Evolutionary conservation across 1,139 yeast genomes (phyloP).

Genomic region (Pichia sp.): DNA sequence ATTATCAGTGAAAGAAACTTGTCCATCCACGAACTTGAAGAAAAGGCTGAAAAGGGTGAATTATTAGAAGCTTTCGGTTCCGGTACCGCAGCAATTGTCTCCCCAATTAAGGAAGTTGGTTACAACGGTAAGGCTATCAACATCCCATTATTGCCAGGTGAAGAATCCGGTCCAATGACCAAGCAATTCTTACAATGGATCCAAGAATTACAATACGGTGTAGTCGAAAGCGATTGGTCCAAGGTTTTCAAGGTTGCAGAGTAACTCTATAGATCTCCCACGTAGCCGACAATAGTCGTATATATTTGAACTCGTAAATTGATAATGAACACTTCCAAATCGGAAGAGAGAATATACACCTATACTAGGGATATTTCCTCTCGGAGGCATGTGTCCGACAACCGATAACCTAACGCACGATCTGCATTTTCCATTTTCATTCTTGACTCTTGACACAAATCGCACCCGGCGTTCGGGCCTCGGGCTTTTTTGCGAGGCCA

Average conservation of each 20-base stretch:
- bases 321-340: too few species aligned
- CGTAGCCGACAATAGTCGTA: too few species aligned
- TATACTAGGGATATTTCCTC: too few species aligned
- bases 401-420: too few species aligned
- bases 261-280: too few species aligned
- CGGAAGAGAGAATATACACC: too few species aligned
- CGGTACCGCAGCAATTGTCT: conserved; percentile 96
- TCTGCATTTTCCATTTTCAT: too few species aligned
- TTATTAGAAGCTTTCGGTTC: conserved; percentile 93
- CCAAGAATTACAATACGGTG: conserved; percentile 83
- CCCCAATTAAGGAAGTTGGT: conserved; percentile 85
- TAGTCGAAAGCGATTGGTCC: conserved; percentile 60
- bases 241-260: conserved; percentile 34
- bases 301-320: too few species aligned
- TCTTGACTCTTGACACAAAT: too few species aligned
- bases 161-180: conserved; percentile 74
- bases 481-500: too few species aligned
- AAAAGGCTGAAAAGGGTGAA: conserved; percentile 70
- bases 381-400: too few species aligned
- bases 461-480: too few species aligned
- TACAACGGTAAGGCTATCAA: conserved; percentile 63
- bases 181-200: conserved; percentile 77
- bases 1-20: conserved; percentile 70
- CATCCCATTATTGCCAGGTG: conserved; percentile 75
- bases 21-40: conserved; percentile 74